Evolutionary conservation across 108 stramenopile species (phyloP), one percentile per base, ranked within the genome.

Genomic region (Pseudonitzschia pungens): DNA sequence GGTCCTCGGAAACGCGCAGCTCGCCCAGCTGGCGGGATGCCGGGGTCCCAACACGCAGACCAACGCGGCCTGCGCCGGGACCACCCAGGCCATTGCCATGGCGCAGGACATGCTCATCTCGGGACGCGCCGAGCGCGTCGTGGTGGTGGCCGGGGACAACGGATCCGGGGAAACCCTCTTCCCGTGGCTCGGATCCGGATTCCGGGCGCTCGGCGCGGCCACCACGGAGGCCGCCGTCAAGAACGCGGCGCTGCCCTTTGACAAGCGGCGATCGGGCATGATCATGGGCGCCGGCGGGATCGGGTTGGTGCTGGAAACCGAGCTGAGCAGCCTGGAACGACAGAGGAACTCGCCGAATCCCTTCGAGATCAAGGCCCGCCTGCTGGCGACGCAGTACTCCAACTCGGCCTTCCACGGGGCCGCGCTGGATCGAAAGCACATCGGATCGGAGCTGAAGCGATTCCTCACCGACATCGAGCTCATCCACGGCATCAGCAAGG

Each of bases 401-500:
- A 98, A 98, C 74, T 92, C 90, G 12, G 98, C 98, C 27, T 97
- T 80, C 81, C 98, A 98, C 71, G 98, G 98, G 28, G 98, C 98
- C 4, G 94, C 96, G 28, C 77, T 98, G 82, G 95, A 96, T 72
- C 75, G 93, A 42, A 86, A 92, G 31, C 98, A 98, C 72, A 98
- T 98, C 72, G 95, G 84, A 26, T 83, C 88, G 7, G 98, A 98
- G 75, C 79, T 98, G 72, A 82, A 85, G 63, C 81, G 95, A 9
- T 97, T 97, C 84, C 78, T 98, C 28, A 81, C 54, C 32, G 93
- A 93, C 67, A 77, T 98, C 50, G 89, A 97, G 68, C 55, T 89
- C n/a, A 77, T 92, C 63, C 93, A 94, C 72, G 94, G 95, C 31
- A 94, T 98, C 52, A 83, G 89, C 68, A 91, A 95, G 75, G 85